Evolutionary conservation across 2,329 filamentous ascomycete species (phyloP).

Genomic region (Trichoderma polysporum): DNA sequence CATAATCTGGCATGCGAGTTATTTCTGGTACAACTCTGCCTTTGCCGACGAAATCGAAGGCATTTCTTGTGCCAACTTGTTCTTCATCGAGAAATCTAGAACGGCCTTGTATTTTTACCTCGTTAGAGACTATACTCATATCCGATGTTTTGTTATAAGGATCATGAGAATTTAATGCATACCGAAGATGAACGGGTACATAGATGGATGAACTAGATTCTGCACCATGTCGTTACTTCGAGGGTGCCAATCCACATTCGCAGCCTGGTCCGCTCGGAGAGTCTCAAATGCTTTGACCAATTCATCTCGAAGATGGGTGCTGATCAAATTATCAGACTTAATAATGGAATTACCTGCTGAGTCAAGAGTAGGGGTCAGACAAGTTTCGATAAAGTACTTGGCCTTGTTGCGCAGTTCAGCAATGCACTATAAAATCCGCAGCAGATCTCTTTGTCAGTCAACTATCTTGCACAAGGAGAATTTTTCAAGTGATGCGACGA

Average conservation of each 20-base stretch:
- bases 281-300: constrained; percentile 8
- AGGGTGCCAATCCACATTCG: constrained; percentile 53
- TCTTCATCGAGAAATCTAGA: constrained; percentile 22
- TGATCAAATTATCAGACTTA: constrained; percentile 16
- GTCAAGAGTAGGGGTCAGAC: constrained; percentile 33
- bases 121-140: neutral
- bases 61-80: constrained; percentile 28
- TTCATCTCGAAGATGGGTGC: neutral
- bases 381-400: constrained; percentile 37
- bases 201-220: neutral
- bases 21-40: constrained; percentile 21
- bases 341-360: neutral
- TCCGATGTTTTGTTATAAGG: neutral
- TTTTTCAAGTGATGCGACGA: neutral
- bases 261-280: constrained; percentile 10
- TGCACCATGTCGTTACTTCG: constrained; percentile 52
- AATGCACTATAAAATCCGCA: constrained; percentile 27
- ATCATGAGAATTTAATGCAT: neutral
- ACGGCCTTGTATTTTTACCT: neutral
- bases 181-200: constrained; percentile 24
- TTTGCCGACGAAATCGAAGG: constrained; percentile 31
- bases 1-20: neutral
- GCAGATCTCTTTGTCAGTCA: neutral
- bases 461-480: neutral
- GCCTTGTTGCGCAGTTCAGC: constrained; percentile 49